A percentile compares a stretch with the other conserved stretches of the same genome.
These are phyloP conservation scores for Letharia columbiana DNA, from an alignment of 495 filamentous ascomycete species.

Conservation along the genomic window DNA sequence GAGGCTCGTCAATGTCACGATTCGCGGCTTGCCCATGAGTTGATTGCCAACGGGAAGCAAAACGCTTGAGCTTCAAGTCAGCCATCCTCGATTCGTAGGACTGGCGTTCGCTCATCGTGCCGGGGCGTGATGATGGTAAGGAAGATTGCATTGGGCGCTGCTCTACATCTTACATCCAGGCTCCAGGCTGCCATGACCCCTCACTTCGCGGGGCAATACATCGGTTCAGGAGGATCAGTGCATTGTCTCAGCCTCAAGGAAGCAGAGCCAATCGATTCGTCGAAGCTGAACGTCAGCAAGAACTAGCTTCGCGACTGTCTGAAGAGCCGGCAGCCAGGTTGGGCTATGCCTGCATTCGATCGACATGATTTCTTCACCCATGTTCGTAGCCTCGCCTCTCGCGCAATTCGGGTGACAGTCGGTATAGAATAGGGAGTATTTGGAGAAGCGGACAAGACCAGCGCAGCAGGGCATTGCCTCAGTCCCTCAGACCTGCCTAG, in stretches of 20 bases:
- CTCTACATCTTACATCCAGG: not conserved
- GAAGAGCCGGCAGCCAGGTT: not conserved
- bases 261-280: not conserved
- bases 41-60: not conserved
- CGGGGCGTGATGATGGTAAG: not conserved
- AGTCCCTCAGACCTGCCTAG: too few relatives aligned
- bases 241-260: not conserved
- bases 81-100: not conserved
- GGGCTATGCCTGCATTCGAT: not conserved
- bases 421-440: not conserved
- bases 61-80: not conserved
- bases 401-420: not conserved
- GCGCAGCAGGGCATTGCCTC: too few relatives aligned
- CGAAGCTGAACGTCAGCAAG: not conserved
- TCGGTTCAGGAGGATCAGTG: not conserved
- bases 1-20: not conserved
- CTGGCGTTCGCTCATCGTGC: not conserved
- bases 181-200: slow-evolving; percentile 7
- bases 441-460: not conserved
- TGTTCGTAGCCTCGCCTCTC: not conserved
- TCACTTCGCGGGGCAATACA: not conserved
- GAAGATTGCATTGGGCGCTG: not conserved
- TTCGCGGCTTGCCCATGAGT: not conserved
- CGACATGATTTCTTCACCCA: not conserved
- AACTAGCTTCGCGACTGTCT: not conserved